A percentile compares a stretch with the other conserved stretches of the same genome.
Evolutionary conservation across 305 asterid species (phyloP).

Genomic region (Ilex paraguariensis): DNA sequence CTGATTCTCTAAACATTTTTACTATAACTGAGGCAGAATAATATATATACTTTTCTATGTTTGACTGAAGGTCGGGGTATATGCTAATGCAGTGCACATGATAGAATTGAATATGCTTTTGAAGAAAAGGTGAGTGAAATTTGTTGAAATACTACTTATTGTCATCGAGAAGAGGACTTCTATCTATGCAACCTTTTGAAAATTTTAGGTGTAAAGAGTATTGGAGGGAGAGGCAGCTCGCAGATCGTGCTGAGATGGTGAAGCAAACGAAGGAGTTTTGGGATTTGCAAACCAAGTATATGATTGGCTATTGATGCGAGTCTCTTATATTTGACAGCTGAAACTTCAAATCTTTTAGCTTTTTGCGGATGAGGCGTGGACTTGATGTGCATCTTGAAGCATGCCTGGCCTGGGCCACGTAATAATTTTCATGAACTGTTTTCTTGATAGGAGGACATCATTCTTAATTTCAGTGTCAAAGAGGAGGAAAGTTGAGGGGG

Average conservation of each 20-base stretch:
- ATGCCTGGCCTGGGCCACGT: no score
- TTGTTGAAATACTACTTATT: background rate
- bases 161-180: background rate
- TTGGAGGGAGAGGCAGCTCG: constrained; percentile 62
- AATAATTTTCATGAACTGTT: no score
- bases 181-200: no score
- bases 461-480: no score
- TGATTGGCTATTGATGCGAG: constrained; percentile 45
- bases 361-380: no score
- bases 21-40: background rate
- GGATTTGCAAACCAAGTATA: constrained; percentile 59
- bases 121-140: constrained; percentile 53
- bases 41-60: no score
- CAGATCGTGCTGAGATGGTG: constrained; percentile 56
- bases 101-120: constrained; percentile 60
- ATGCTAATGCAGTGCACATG: constrained; percentile 58
- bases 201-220: constrained; percentile 52
- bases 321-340: no score
- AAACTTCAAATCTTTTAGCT: no score
- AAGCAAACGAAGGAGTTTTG: constrained; percentile 68
- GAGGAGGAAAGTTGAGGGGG: no score
- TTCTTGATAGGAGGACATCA: no score
- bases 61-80: constrained; percentile 51
- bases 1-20: background rate
- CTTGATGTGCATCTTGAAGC: no score